phyloP scores from a whole-genome alignment of 2,329 filamentous ascomycete species.

The Alternaria gansuensis region DNA sequence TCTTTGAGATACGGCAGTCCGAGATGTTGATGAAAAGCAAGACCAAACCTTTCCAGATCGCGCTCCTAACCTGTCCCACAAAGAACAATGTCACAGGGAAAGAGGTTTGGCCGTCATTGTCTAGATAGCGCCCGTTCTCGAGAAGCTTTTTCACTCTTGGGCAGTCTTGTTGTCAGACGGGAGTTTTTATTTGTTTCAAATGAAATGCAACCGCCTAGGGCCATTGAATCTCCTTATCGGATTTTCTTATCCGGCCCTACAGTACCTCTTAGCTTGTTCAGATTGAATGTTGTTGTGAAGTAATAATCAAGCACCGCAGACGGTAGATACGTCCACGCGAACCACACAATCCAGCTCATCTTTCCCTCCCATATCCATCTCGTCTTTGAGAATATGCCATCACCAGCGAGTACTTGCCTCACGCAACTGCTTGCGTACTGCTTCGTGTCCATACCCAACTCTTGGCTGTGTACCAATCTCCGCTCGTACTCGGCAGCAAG shows the following conservation, averaged over 20 bases:
- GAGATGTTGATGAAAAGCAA: neutral
- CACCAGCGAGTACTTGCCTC: slow-evolving; percentile 57
- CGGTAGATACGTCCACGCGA: slow-evolving; percentile 59
- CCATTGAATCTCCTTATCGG: slow-evolving; percentile 7
- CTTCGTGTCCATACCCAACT: slow-evolving; percentile 61
- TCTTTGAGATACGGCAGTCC: neutral
- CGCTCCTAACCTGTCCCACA: neutral
- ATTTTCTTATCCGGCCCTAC: slow-evolving; percentile 45
- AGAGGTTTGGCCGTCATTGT: neutral
- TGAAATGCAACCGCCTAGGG: neutral
- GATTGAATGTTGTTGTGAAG: slow-evolving; percentile 63
- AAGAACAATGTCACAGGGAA: neutral
- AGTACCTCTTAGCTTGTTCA: slow-evolving; percentile 58
- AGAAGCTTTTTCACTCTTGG: neutral
- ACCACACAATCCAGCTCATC: slow-evolving; percentile 60
- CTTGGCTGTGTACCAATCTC: slow-evolving; percentile 64
- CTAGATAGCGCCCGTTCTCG: too few species aligned
- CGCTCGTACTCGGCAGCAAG: slow-evolving; percentile 62
- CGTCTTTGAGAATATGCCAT: slow-evolving; percentile 51
- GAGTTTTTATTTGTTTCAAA: too few species aligned
- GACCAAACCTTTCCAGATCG: neutral
- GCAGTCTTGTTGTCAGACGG: neutral
- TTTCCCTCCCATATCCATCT: slow-evolving; percentile 66
- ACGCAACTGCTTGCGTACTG: slow-evolving; percentile 66
- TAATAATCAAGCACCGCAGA: slow-evolving; percentile 53